These are phyloP conservation scores for Hypomontagnella monticulosa DNA, from an alignment of 495 filamentous ascomycete genomes.

Conservation along the genomic window DNA sequence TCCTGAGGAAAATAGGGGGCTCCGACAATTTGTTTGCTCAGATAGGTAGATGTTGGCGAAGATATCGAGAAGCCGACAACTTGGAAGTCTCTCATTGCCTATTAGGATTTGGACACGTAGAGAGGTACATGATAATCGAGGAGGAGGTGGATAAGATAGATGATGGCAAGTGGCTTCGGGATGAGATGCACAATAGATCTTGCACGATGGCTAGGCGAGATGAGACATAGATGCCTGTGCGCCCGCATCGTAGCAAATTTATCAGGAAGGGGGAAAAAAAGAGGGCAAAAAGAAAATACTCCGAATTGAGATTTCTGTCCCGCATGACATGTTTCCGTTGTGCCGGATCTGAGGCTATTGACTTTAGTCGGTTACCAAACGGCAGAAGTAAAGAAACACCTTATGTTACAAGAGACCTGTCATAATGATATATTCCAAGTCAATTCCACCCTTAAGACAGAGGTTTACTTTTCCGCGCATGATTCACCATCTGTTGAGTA, in stretches of 20 bases:
- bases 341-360: slow-evolving; percentile 25
- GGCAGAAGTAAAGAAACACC: background rate
- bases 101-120: background rate
- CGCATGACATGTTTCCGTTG: slow-evolving; percentile 14
- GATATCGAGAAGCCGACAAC: background rate
- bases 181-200: slow-evolving; percentile 30
- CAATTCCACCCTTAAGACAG: background rate
- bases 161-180: background rate
- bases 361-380: background rate
- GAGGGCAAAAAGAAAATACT: slow-evolving; percentile 15
- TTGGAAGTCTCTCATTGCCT: background rate
- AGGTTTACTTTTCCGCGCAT: background rate
- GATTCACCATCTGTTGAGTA: slow-evolving; percentile 9
- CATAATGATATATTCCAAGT: slow-evolving; percentile 23
- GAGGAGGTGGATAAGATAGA: background rate
- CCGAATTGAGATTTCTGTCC: slow-evolving; percentile 23
- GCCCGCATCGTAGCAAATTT: slow-evolving; percentile 15
- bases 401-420: slow-evolving; percentile 31
- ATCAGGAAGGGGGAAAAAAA: background rate
- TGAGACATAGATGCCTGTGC: slow-evolving; percentile 26
- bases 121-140: background rate
- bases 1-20: slow-evolving; percentile 5
- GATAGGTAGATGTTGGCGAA: background rate
- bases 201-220: slow-evolving; percentile 26
- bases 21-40: slow-evolving; percentile 10